Evolutionary conservation across 106 monocot genomes (phyloP), one percentile per base, ranked within the genome.

Genomic region (Dendrobium nobile): DNA sequence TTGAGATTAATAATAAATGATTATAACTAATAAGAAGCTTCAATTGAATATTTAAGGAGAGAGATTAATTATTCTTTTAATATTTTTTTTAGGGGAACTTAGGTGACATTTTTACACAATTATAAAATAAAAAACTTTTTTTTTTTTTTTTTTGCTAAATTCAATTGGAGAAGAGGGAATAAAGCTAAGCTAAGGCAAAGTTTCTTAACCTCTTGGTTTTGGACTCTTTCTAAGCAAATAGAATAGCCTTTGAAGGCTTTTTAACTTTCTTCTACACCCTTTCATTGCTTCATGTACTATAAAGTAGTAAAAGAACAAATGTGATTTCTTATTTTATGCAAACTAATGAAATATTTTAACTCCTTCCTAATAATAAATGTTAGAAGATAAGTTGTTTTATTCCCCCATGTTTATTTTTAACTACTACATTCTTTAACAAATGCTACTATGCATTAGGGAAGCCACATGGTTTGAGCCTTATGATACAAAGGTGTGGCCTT

Each of bases 181-280:
- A 15, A 37, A 37, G 37, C 2, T 28, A 37, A 37, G 37, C 2
- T 28, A 8, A 70, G 37, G 28, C n/a, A 70, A 37, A 70, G 5
- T 70, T 33, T 37, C 15, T 24, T 37, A 70, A 7, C 37, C 28
- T 37, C 28, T 22, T 15, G 37, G 37, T 70, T 70, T 70, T 70
- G 70, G 70, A 70, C 70, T 70, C 37, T 37, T 70, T 70, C 70
- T 65, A 70, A 70, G 70, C 70, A 33, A 70, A 37, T 70, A 70
- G 70, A 70, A 70, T 33, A 70, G 37, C 70, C 37, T 4, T 70
- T 17, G 37, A 65, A 24, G 64, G 5, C 26, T 24, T 4, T 22
- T 26, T 26, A 65, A 22, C 15, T 65, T 26, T 58, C 58, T 58
- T 17, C 15, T 17, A 11, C 9, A 5, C 15, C 24, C 64, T 65